Conservation (phyloP, 176 grass and related monocot species). For the Areca catechu region DNA sequence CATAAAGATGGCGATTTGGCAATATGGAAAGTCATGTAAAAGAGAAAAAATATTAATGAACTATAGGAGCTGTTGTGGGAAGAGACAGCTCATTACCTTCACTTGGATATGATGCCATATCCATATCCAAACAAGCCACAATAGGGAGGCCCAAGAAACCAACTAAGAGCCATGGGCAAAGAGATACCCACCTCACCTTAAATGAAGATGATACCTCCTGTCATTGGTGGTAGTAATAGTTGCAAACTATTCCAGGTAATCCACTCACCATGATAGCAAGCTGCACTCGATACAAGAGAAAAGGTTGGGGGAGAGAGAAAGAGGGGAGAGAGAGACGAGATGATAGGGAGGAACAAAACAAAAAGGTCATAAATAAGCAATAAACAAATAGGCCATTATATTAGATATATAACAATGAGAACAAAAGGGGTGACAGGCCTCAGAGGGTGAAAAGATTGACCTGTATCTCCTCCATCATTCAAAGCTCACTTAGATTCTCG, state of each 20-base stretch:
- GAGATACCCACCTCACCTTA: slow-evolving; percentile 2
- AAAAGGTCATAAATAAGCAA: neutral
- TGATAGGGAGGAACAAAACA: neutral
- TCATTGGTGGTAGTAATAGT: neutral
- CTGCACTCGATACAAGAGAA: slow-evolving; percentile 6
- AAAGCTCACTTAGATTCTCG: neutral
- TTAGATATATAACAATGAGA: neutral
- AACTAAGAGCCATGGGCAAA: slow-evolving; percentile 2
- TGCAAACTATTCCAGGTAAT: neutral
- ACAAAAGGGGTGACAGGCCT: neutral
- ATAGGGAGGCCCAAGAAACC: neutral
- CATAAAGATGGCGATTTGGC: neutral
- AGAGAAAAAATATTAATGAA: slow-evolving; percentile 30
- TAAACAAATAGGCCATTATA: slow-evolving; percentile 13
- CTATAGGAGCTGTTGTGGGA: slow-evolving; percentile 23
- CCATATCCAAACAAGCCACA: slow-evolving; percentile 4
- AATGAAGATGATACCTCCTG: neutral
- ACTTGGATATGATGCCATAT: neutral
- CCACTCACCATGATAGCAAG: slow-evolving; percentile 18
- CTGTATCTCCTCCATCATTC: neutral
- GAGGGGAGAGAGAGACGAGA: neutral
- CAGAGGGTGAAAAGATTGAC: neutral
- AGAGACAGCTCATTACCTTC: slow-evolving; percentile 14
- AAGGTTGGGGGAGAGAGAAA: slow-evolving; percentile 2
- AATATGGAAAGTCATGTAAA: slow-evolving; percentile 3